Evolutionary conservation across 148 eudicot species (phyloP).

Genomic region (Rhododendron griersonianum): DNA sequence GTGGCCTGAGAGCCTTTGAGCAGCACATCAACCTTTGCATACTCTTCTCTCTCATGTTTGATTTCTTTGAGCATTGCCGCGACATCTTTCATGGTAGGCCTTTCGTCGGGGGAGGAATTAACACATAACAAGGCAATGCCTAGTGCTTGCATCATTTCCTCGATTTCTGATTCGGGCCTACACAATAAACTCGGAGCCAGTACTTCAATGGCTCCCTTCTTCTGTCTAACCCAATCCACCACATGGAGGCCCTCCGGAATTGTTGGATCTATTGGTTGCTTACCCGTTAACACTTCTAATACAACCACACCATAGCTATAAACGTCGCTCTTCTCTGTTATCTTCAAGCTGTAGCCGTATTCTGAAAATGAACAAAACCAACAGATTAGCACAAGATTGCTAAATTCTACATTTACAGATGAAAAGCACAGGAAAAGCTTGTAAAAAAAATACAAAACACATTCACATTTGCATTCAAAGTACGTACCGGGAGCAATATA

Average conservation of each 20-base stretch:
- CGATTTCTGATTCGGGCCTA: slow-evolving; percentile 54
- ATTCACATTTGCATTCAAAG: neutral
- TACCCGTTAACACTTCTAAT: slow-evolving; percentile 76
- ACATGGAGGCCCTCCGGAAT: slow-evolving; percentile 73
- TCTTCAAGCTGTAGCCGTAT: slow-evolving; percentile 79
- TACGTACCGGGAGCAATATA: slow-evolving; percentile 86
- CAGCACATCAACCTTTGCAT: slow-evolving; percentile 44
- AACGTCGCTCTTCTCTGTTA: slow-evolving; percentile 89
- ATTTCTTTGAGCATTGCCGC: slow-evolving; percentile 88
- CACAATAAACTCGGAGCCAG: slow-evolving; percentile 43
- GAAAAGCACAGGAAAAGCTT: neutral
- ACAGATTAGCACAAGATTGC: neutral
- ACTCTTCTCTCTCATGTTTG: slow-evolving; percentile 64
- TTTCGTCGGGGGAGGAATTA: slow-evolving; percentile 55
- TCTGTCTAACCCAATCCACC: slow-evolving; percentile 74
- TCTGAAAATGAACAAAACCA: slow-evolving; percentile 26
- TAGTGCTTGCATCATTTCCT: slow-evolving; percentile 70
- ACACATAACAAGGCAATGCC: slow-evolving; percentile 75
- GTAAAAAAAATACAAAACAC: neutral
- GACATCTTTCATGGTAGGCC: slow-evolving; percentile 84
- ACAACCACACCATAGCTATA: slow-evolving; percentile 86
- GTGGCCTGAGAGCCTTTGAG: slow-evolving; percentile 36
- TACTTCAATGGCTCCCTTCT: slow-evolving; percentile 46
- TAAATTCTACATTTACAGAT: neutral
- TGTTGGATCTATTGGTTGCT: slow-evolving; percentile 88